Conservation (phyloP, 2,329 filamentous ascomycete genomes). For the Geosmithia morbida region DNA sequence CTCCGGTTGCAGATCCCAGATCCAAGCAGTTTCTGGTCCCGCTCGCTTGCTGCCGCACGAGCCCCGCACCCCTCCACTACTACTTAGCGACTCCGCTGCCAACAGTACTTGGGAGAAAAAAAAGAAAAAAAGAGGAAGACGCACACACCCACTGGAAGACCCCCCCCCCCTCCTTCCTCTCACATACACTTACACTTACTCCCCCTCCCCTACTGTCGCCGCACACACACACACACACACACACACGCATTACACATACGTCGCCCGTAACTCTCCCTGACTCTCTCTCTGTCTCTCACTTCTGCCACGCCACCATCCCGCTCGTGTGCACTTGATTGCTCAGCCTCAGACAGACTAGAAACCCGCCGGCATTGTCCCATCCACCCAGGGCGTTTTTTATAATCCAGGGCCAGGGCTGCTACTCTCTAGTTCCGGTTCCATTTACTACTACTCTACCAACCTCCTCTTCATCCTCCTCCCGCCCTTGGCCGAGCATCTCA, state of each 20-base stretch:
- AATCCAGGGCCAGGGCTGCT: not conserved
- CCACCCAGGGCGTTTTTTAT: not conserved
- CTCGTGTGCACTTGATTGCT: not conserved
- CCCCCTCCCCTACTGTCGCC: not conserved
- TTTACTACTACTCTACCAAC: not conserved
- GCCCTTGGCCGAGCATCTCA: not conserved
- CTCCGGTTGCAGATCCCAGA: not conserved
- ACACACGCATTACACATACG: not conserved
- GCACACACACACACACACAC: not conserved
- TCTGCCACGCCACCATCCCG: not conserved
- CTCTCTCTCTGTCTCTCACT: not conserved
- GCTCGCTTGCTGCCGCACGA: not conserved
- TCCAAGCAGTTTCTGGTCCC: not conserved
- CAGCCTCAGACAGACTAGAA: not conserved
- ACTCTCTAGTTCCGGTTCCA: not conserved
- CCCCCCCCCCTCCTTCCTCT: not conserved
- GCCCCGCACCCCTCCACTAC: not conserved
- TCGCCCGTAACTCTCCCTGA: not conserved
- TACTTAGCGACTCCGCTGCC: not conserved
- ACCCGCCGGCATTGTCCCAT: not conserved
- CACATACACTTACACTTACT: not conserved
- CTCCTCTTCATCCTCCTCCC: not conserved
- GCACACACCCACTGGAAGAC: not conserved
- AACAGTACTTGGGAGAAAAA: not conserved
- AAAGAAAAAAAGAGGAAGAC: not conserved